A percentile compares a stretch with the other conserved stretches of the same genome.
These are phyloP conservation scores for Cyberlindnera maclurae DNA, from an alignment of 805 yeast genomes.

Conservation along the genomic window DNA sequence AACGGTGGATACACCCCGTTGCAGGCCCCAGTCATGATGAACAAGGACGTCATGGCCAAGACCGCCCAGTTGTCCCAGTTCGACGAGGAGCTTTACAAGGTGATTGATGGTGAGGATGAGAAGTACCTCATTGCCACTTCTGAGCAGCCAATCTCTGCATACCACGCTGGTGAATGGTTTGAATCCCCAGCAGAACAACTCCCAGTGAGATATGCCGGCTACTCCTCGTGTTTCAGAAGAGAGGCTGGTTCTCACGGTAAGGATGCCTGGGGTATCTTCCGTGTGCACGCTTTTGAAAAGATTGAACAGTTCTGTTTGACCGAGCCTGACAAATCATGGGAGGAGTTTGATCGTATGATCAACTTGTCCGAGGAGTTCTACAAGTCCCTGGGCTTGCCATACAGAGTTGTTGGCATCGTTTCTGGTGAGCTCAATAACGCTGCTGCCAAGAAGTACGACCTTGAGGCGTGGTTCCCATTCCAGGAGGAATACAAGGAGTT, in stretches of 20 bases:
- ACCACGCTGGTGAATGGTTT: conserved; percentile 97
- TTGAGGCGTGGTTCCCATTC: conserved; percentile 99
- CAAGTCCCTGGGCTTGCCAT: conserved; percentile 85
- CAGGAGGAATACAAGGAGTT: conserved; percentile 97
- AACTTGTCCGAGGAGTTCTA: conserved; percentile 86
- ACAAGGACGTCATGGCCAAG: conserved; percentile 98
- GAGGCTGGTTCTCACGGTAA: conserved; percentile 99
- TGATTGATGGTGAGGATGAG: conserved; percentile 94
- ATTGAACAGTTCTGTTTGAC: conserved; percentile 94
- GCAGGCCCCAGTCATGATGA: conserved; percentile 99
- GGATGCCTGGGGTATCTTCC: conserved; percentile 99
- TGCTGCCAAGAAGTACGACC: conserved; percentile 97
- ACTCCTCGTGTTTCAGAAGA: conserved; percentile 97
- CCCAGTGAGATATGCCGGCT: conserved; percentile 96
- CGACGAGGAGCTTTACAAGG: conserved; percentile 97
- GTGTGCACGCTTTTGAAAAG: conserved; percentile 98
- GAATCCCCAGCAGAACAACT: conserved; percentile 95
- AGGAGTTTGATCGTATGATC: conserved; percentile 95
- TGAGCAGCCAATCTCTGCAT: conserved; percentile 98
- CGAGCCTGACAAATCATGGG: conserved; percentile 98
- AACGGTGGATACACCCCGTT: conserved; percentile 80
- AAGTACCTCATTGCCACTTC: conserved; percentile 97
- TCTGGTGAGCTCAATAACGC: conserved; percentile 98
- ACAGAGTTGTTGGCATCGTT: conserved; percentile 95
- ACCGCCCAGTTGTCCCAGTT: conserved; percentile 97